Base-by-base conservation (phyloP, 2,329 filamentous ascomycete genomes). In the Botrytis fragariae region DNA sequence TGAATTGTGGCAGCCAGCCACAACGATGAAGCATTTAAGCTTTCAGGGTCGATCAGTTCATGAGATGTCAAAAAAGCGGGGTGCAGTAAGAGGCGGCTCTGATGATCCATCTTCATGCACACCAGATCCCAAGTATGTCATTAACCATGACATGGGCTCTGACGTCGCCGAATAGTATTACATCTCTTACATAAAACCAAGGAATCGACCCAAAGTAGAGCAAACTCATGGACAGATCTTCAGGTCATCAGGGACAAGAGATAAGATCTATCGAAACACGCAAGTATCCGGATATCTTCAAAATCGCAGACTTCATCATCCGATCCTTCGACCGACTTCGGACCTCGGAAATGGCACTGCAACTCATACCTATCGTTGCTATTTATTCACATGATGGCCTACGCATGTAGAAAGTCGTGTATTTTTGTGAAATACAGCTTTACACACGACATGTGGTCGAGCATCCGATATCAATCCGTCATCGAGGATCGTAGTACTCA, bases 331-430 rank as follows among this genome's bases (percentile, higher is more conserved):
- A 57, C 65, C 65, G 65, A 68, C 69, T 72, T 65, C 69, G 48
- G 69, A 68, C 65, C 48, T 68, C 10, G 35, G 35, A 16, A 42
- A 42, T 1, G 18, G 51, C 35, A 29, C 35, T 57, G 65, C 42
- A 42, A 68, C 48, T 37, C 69, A 63, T n/a, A 48, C 51, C 51
- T 57, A 29, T 63, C n/a, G 51, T 57, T 35, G 35, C 45, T 54
- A 67, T 67, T 71, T 54, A 67, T 67, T 71, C 69, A 72, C 69
- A 64, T 72, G 69, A 72, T 67, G 44, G 5, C 10, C 60, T 45
- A 65, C 35, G n/a, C 65, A 68, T 68, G 48, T 32, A 42, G 25
- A 68, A n/a, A 16, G 35, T 68, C 22, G 35, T 42, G 45, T 37
- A 68, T 20, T n/a, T 39, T 42, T 37, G 20, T 57, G 18, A 29